These are phyloP conservation scores for Styphnolobium japonicum DNA, from an alignment of 306 rosid genomes.

Conservation along the genomic window DNA sequence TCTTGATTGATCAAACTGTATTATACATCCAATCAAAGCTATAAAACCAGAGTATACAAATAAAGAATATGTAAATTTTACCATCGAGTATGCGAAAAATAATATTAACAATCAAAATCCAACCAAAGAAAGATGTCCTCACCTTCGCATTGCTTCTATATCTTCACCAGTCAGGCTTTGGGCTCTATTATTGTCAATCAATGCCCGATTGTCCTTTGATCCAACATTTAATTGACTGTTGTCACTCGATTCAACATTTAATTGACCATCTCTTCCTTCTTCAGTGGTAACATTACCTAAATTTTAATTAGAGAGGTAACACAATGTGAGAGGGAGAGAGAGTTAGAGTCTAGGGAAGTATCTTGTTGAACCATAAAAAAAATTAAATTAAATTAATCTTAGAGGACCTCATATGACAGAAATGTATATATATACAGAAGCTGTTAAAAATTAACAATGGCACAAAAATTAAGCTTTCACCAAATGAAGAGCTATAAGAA, in stretches of 20 bases:
- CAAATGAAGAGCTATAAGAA: neutral
- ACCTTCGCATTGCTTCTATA: conserved; percentile 77
- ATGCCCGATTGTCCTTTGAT: conserved; percentile 63
- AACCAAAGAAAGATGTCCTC: conserved; percentile 17
- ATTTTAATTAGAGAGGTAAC: neutral
- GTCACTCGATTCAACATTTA: neutral
- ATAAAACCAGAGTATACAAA: neutral
- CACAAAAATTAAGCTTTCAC: neutral
- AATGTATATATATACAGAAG: neutral
- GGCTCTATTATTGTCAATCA: conserved; percentile 80
- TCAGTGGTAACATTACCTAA: conserved; percentile 36
- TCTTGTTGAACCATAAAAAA: neutral
- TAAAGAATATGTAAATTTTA: neutral
- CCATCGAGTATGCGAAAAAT: neutral
- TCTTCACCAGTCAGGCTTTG: conserved; percentile 89
- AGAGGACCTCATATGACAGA: neutral
- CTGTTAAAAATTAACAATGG: neutral
- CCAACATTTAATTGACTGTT: neutral
- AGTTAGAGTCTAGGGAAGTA: neutral
- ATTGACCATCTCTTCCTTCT: conserved; percentile 46
- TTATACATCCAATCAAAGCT: neutral
- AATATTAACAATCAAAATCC: neutral
- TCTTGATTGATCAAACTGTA: neutral
- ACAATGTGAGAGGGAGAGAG: neutral
- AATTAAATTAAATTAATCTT: neutral